Base-by-base conservation (phyloP, 1,284 basidiomycete species). In the Boletus holoroseus region DNA sequence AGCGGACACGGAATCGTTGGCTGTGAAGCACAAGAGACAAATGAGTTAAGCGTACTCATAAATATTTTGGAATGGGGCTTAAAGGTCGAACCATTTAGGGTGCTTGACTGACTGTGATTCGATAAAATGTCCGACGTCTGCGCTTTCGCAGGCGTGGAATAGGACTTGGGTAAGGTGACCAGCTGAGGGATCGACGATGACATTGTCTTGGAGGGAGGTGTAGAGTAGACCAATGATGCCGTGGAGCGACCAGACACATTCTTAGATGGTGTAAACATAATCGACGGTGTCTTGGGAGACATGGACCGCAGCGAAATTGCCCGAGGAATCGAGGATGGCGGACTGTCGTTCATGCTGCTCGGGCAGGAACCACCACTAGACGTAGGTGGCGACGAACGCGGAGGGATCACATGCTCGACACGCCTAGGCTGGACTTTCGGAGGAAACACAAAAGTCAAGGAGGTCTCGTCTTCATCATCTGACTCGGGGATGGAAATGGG, bases 41-140 rank as follows among this genome's bases (percentile, higher is more conserved):
- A 76, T 78, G 63, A 78, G 78, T 73, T 71, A 71, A 69, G 78
- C 78, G 74, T 77, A 81, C 80, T 73, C 67, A 69, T 71, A 53
- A 64, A 59, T 62, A 58, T 56, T 58, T 55, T 64, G 51, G 70
- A 69, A 65, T 71, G 71, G 70, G 75, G 73, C 62, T 73, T 73
- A 73, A 70, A 73, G 55, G 70, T 71, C 78, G 77, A 81, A 82
- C 81, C 79, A 74, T 81, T 76, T 68, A 55, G 57, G 51, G 56
- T 60, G 51, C 62, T 66, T 52, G 68, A 57, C 48, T 44, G 58
- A 51, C 63, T 51, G 26, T 74, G 68, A 59, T 71, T 75, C 15
- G 47, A 50, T 8, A 49, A 28, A 4, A 47, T 35, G 37, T 31
- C 39, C n/a, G 60, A 42, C 28, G 36, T 43, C 44, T 53, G 62